phyloP scores from a whole-genome alignment of 495 filamentous ascomycete genomes.

The Stereocaulon alpinum region DNA sequence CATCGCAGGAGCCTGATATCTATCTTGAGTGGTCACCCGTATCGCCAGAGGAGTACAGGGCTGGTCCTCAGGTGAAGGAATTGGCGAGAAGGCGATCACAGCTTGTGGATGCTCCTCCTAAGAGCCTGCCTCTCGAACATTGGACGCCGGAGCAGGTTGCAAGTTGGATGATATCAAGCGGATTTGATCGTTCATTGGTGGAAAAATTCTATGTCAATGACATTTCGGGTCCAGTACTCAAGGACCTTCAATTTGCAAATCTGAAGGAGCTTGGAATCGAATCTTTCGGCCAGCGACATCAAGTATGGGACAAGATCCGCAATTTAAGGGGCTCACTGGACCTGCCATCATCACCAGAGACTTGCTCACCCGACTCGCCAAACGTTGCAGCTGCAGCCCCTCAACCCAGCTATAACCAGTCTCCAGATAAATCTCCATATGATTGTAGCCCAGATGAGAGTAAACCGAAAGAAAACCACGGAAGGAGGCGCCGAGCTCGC shows the following conservation, averaged over 20 bases:
- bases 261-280: slow-evolving; percentile 85
- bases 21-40: slow-evolving; percentile 55
- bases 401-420: slow-evolving; percentile 7
- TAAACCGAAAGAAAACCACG: slow-evolving; percentile 31
- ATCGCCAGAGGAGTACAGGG: slow-evolving; percentile 19
- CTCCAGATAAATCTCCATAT: slow-evolving; percentile 20
- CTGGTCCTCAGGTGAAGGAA: slow-evolving; percentile 16
- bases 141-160: slow-evolving; percentile 73
- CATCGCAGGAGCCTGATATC: slow-evolving; percentile 45
- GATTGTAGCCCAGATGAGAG: slow-evolving; percentile 20
- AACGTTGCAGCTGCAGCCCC: not conserved
- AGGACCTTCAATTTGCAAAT: slow-evolving; percentile 81
- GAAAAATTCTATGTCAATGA: slow-evolving; percentile 83
- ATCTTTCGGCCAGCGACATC: slow-evolving; percentile 87
- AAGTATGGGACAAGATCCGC: slow-evolving; percentile 76
- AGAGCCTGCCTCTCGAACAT: slow-evolving; percentile 33
- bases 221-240: slow-evolving; percentile 74
- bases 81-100: slow-evolving; percentile 31
- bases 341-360: slow-evolving; percentile 39
- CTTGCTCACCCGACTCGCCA: slow-evolving; percentile 18
- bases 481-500: slow-evolving; percentile 27
- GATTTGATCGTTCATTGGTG: slow-evolving; percentile 61
- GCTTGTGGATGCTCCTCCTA: slow-evolving; percentile 31
- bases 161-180: slow-evolving; percentile 62
- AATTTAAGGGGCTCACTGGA: slow-evolving; percentile 53